Conservation (phyloP, 2,329 filamentous ascomycete species). For the Conoideocrella luteorostrata region DNA sequence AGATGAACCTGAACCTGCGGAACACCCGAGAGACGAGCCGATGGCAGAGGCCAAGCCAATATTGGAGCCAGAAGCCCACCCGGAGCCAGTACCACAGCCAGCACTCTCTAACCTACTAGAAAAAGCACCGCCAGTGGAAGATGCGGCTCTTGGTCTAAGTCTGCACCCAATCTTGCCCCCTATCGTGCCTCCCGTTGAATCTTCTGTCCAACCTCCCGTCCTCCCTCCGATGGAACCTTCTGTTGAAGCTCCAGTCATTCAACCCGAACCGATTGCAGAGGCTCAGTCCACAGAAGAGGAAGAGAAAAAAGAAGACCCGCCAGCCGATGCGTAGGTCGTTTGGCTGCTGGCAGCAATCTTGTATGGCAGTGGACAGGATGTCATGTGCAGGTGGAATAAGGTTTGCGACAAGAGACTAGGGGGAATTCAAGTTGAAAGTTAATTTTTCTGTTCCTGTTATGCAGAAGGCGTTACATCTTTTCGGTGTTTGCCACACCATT, state of each 20-base stretch:
- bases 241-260: background rate
- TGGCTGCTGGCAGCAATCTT: constrained; percentile 2
- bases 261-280: background rate
- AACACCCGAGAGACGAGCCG: constrained; percentile 11
- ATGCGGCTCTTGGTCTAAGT: background rate
- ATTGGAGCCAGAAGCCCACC: background rate
- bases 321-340: constrained; percentile 12
- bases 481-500: too few relatives aligned
- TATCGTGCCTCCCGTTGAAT: background rate
- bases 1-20: constrained; percentile 7
- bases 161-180: background rate
- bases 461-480: too few relatives aligned
- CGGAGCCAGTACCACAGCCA: background rate
- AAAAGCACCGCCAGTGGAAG: background rate
- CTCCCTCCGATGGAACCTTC: background rate
- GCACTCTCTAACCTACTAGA: background rate
- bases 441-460: too few relatives aligned
- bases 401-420: background rate
- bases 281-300: background rate
- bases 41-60: background rate
- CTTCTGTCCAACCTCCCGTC: background rate
- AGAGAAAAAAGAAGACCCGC: constrained; percentile 8
- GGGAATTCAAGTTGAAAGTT: too few relatives aligned
- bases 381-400: background rate
- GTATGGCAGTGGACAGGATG: background rate